Conservation (phyloP, 352 stramenopile genomes). For the Phytophthora uliginosa region DNA sequence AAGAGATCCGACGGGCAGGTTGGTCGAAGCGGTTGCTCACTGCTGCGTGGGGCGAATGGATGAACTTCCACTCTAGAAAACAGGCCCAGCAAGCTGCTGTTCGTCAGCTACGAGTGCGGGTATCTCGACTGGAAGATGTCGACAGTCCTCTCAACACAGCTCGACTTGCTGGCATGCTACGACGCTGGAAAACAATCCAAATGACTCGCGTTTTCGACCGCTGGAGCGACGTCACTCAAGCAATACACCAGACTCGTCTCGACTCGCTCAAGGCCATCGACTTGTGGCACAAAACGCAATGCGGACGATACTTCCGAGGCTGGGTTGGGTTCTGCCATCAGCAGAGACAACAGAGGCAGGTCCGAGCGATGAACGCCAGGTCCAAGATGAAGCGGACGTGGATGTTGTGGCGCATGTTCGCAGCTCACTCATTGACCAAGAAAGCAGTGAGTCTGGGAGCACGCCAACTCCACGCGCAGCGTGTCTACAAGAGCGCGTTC, state of each 20-base stretch:
- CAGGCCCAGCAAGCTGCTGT: constrained; percentile 15
- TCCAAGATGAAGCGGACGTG: constrained; percentile 22
- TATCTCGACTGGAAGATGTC: constrained; percentile 18
- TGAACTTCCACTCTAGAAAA: constrained; percentile 28
- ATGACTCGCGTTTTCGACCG: constrained; percentile 22
- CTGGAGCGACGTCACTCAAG: constrained; percentile 17
- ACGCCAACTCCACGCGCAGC: not conserved
- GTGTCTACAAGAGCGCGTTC: constrained; percentile 3
- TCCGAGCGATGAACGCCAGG: constrained; percentile 17
- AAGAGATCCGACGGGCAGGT: constrained; percentile 29
- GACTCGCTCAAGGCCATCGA: constrained; percentile 39
- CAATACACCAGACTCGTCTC: constrained; percentile 15
- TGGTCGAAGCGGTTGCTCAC: constrained; percentile 22
- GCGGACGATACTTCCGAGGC: constrained; percentile 13
- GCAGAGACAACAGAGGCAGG: constrained; percentile 8
- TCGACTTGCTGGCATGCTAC: constrained; percentile 17
- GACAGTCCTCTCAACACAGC: not conserved
- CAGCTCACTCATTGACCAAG: not conserved
- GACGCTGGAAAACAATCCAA: constrained; percentile 36
- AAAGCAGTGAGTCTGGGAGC: constrained; percentile 1
- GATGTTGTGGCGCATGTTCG: constrained; percentile 24
- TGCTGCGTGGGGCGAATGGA: constrained; percentile 36
- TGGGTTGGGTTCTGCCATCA: constrained; percentile 31
- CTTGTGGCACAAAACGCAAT: constrained; percentile 36
- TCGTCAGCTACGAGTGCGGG: constrained; percentile 13